Conservation (phyloP, 164 flowering plant genomes). For the Amborella trichopoda region DNA sequence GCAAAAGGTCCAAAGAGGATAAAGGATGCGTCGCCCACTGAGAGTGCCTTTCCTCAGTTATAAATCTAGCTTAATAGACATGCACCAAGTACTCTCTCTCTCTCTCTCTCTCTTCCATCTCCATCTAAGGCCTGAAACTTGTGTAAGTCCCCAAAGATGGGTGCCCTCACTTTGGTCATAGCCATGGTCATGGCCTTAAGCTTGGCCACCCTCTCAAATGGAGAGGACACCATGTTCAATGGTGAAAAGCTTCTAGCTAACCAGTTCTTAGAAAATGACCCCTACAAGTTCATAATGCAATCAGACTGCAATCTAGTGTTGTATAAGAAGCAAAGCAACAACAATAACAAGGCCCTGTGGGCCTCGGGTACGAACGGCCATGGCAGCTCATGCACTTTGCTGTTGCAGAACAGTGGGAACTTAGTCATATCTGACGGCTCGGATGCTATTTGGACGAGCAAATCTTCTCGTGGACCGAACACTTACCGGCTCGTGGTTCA, state of each 20-base stretch:
- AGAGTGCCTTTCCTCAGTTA: too few species aligned
- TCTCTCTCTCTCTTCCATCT: too few species aligned
- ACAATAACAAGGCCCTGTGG: conserved; percentile 13
- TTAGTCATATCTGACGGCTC: conserved; percentile 13
- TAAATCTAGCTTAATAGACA: too few species aligned
- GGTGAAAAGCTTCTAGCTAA: conserved; percentile 18
- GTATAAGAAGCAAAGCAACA: conserved; percentile 8
- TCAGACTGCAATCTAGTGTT: conserved; percentile 22
- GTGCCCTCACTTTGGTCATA: too few species aligned
- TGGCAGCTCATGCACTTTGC: conserved; percentile 11
- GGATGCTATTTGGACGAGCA: conserved; percentile 20
- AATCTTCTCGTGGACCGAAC: conserved; percentile 13
- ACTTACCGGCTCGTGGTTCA: conserved; percentile 15
- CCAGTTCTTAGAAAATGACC: conserved; percentile 20
- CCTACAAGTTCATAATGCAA: conserved; percentile 24
- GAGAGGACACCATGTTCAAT: conserved; percentile 15
- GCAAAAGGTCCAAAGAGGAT: too few species aligned
- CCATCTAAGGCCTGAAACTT: too few species aligned
- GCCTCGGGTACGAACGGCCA: conserved; percentile 9
- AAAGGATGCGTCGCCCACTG: too few species aligned
- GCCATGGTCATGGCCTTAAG: too few species aligned
- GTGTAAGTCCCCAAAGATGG: too few species aligned
- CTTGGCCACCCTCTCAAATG: too few species aligned
- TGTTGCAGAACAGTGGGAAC: conserved; percentile 23
- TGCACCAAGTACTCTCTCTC: too few species aligned